Base-by-base conservation (phyloP, 1,139 yeast species). In the Scheffersomyces segobiensis region DNA sequence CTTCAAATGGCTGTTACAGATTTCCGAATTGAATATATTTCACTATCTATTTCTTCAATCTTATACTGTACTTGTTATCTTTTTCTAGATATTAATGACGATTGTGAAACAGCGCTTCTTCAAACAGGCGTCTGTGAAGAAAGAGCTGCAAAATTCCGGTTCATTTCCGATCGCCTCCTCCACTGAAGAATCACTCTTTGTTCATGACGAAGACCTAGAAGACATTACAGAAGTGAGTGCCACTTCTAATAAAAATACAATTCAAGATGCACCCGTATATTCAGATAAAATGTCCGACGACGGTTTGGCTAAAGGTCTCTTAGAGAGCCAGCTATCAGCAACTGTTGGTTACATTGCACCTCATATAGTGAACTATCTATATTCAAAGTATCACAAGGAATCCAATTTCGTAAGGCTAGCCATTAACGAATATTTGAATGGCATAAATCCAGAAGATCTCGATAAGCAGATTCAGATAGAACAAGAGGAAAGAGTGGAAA, bases 371-470 rank as follows among this genome's bases (percentile, higher is more conserved):
- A 53, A 59, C 1, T 59, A 63, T 49, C 65, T 78, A 22, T 74
- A 66, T 60, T 56, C 59, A 1, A 72, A 70, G 62, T 71, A 70
- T 60, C 63, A 67, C 53, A 59, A 63, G 42, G 60, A 63, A 18
- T 69, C 72, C 0, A 68, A 75, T 58, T 64, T 67, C 46, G 62
- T 76, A 7, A 65, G 69, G 46, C 63, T 68, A 22, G 78, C 82
- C 3, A 62, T 76, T 12, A 68, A 72, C 51, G 75, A 74, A 53
- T 70, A 73, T 55, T 67, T 75, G 52, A 63, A 61, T 49, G 69
- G 68, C 24, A 63, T 66, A 20, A 62, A 57, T n/a, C 56, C 57
- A 14, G 64, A 57, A 14, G 62, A 61, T 5, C 55, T 57, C 22
- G 32, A 55, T 14, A 58, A 52, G 50, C 63, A 65, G 5, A 53